These are phyloP conservation scores for Microstegium vimineum DNA, from an alignment of 176 grass and related monocot genomes.

Conservation along the genomic window DNA sequence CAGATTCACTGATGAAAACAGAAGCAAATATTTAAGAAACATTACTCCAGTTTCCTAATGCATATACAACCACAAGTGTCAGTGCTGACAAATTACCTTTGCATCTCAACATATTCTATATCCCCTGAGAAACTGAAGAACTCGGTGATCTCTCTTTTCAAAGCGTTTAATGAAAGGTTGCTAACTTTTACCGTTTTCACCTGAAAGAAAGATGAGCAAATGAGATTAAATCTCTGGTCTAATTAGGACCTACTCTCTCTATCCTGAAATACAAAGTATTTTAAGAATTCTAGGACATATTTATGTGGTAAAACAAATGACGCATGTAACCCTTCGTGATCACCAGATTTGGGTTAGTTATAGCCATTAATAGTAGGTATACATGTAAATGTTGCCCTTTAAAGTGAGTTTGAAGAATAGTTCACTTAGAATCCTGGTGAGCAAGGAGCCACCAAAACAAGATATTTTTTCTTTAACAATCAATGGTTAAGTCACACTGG, in stretches of 20 bases:
- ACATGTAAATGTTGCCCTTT: too few species aligned
- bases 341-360: too few species aligned
- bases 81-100: slow-evolving; percentile 52
- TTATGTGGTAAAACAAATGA: too few species aligned
- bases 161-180: slow-evolving; percentile 77
- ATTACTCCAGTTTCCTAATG: not conserved
- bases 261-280: too few species aligned
- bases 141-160: slow-evolving; percentile 86
- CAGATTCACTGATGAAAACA: slow-evolving; percentile 68
- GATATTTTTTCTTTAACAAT: too few species aligned
- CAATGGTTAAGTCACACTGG: too few species aligned
- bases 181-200: slow-evolving; percentile 81
- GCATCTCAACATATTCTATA: slow-evolving; percentile 95
- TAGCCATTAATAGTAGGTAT: too few species aligned
- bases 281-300: too few species aligned
- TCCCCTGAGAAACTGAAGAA: slow-evolving; percentile 98
- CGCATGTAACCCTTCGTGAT: too few species aligned
- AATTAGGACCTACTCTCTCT: not conserved
- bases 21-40: slow-evolving; percentile 22
- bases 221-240: not conserved
- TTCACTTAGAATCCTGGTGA: too few species aligned
- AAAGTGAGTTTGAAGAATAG: too few species aligned
- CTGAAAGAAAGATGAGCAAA: slow-evolving; percentile 37
- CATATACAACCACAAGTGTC: not conserved
- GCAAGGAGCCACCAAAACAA: too few species aligned